Base-by-base conservation (phyloP, 768 basidiomycete species). In the Leccinum disarticulatum region DNA sequence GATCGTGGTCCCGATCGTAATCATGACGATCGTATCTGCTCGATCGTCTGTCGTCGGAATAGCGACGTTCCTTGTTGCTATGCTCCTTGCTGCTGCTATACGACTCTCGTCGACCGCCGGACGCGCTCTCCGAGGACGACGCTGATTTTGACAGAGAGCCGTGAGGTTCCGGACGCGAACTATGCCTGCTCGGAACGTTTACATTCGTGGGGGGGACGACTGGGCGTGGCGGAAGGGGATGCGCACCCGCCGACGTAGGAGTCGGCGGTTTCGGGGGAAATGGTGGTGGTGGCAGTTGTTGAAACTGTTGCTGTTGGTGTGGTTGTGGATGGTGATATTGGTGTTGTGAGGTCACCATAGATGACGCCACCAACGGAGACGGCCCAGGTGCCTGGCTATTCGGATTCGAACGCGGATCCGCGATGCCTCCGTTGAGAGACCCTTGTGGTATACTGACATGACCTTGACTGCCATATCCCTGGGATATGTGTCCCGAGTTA, bases 141-240 rank as follows among this genome's bases (percentile, higher is more conserved):
- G 30, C 25, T 35, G 71, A 62, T 57, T 64, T 58, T 11, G 68
- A 49, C 27, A 57, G 54, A 22, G 59, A 65, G 25, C 59, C 60
- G 17, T 64, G 52, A 17, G 62, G 62, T 60, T 68, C 64, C 43
- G 66, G 65, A 4, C 65, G 70, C n/a, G 56, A 60, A 13, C 19
- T 46, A 14, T 57, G 52, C 17, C 25, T 56, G 10, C 49, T 62
- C 13, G 65, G 65, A 49, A 25, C 1, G 1, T 3, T 31, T 22
- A 55, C 2, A 4, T 15, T 15, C 9, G n/a, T 10, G n/a, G 17
- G 2, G 9, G n/a, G 0, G 17, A 4, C 15, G 11, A 13, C 8
- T 14, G 68, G 68, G 27, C 69, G 70, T 55, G 43, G 67, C 1
- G 69, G 69, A 38, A 71, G 68, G 13, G 28, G 2, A 35, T 62